Evolutionary conservation across 805 yeast species (phyloP), one percentile per base, ranked within the genome.

Genomic region (Sungouiozyma intestinalis): DNA sequence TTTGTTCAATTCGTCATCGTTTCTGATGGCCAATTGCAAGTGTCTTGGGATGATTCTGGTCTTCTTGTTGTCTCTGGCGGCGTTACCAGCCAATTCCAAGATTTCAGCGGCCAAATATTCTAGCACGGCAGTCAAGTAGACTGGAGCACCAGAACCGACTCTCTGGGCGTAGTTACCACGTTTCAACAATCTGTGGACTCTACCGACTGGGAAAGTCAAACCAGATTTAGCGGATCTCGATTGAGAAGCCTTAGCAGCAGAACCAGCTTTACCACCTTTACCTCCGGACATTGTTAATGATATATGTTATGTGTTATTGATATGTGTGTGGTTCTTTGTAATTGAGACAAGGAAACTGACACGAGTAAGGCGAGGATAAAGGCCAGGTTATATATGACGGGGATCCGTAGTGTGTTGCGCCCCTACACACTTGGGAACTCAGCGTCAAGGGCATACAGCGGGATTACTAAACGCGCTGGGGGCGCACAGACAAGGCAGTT

Each of bases 141-240:
- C 90, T 73, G 97, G 97, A 62, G 97, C 97, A 80, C 95, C 96
- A 55, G 97, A 87, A 79, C 97, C 97, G 60, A 90, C 82, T 76
- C 97, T 82, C 74, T 88, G 94, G 64, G 97, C 94, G 75, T 90
- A 85, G 81, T 88, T 85, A 68, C 95, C 96, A 73, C 83, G 86
- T 80, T 94, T 85, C 64, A 90, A 73, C 59, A 88, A 77, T 74
- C 97, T 81, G 77, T 90, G 96, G 58, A 90, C 92, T 81, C 97
- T 88, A 71, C 97, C 97, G 56, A 90, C 97, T 74, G 97, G 97
- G 94, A 90, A 90, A 61, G 94, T 85, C 65, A 90, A 79, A 70
- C 97, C 97, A 65, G 97, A 97, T 77, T 87, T 90, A 52, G 96
- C 81, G 57, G 97, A 90, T 81, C 97, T 86, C 44, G 97, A 84